Evolutionary conservation across 345 rosid genomes (phyloP), one percentile per base, ranked within the genome.

Genomic region (Aegle marmelos): DNA sequence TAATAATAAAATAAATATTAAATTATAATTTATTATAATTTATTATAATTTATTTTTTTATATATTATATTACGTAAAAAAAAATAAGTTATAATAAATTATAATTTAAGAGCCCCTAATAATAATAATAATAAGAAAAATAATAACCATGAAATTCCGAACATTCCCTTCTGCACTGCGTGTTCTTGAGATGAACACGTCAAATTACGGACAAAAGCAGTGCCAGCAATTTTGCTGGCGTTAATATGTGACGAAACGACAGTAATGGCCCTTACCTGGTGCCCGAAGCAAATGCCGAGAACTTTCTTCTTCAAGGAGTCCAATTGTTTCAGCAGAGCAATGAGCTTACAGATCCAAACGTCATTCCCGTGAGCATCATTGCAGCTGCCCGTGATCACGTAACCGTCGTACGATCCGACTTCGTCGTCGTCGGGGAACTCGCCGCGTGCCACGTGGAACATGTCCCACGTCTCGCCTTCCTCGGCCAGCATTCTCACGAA

Each of bases 251-350:
- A 45, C 57, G 57, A 53, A 53, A 53, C 17, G 57, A 53, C 57
- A 5, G 57, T 53, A 53, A 7, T 30, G 45, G 10, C 36, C 22
- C 9, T 33, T 86, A 92, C 97, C 97, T 92, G 92, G 73, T 88
- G 92, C n/a, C 97, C 94, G 61, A 92, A 92, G 85, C 97, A 90
- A 69, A 92, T 83, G 9, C 97, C 94, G 1, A 90, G 91, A 77
- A 92, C 76, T 69, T 78, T 90, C 68, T 85, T 92, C 76, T 87
- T 82, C 84, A 79, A 48, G 24, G 84, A 81, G 79, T 90, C 86
- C 84, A 90, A 65, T 69, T 66, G 86, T 79, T 71, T 85, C 81
- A 92, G 58, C 28, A 89, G 82, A 9, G 53, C n/a, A 31, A 92
- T 5, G 2, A 92, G 87, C 54, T 41, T 82, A 22, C 84, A 85